Evolutionary conservation across 2,329 filamentous ascomycete species (phyloP), one percentile per base, ranked within the genome.

Genomic region (Alternaria atra): DNA sequence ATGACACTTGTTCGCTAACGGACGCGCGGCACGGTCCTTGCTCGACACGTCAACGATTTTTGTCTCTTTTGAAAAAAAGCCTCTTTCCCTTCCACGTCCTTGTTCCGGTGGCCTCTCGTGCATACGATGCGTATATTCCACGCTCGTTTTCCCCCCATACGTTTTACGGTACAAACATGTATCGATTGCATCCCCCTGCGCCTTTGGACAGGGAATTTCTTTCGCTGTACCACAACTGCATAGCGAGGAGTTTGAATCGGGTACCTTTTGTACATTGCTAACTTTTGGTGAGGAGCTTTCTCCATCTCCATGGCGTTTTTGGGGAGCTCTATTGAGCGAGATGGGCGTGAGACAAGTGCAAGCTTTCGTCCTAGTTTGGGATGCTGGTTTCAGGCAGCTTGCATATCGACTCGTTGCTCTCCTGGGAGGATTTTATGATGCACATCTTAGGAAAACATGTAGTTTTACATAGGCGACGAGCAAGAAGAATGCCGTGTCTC

Each of bases 181-280:
- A 40, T 51, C 15, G 42, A 23, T 46, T 46, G 30, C 42, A 46
- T 51, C 46, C 55, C 54, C 52, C 55, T 51, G 43, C 32, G 53
- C 52, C 9, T 40, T 39, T 42, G 54, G 37, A 23, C 40, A 40
- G 48, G 50, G 27, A 15, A 5, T 48, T 42, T 55, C 32, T 44
- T 50, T 47, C 52, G 56, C 63, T 67, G 64, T 71, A 70, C 61
- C 69, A 66, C 62, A 63, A 63, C 60, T 71, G 72, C 71, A 76
- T 76, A 76, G 73, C 73, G 73, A 69, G 73, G 73, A 70, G 73
- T 76, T 73, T 63, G 59, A n/a, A 12, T 46, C 17, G 52, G 44
- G 29, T 25, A 42, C 34, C 46, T 64, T 66, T 51, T 67, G 59
- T 65, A 67, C 60, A 64, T 64, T 61, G n/a, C 55, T 51, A 65